Percentiles rank a stretch among this genome's conserved stretches.
These are phyloP conservation scores for Furcasterigmium furcatum DNA, from an alignment of 2,329 filamentous ascomycete species.

Conservation along the genomic window DNA sequence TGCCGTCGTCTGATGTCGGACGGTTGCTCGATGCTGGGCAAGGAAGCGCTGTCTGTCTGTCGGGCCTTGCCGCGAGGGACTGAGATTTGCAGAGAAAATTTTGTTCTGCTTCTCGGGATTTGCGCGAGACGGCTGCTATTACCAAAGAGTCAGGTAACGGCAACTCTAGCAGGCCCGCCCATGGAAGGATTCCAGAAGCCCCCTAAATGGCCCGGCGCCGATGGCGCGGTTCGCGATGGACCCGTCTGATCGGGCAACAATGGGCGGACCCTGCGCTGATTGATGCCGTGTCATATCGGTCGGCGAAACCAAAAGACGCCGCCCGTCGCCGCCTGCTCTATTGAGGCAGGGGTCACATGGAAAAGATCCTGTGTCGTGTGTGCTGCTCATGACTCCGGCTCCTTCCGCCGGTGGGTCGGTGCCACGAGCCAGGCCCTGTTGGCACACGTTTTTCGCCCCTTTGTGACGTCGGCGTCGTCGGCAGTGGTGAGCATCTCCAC, in stretches of 20 bases:
- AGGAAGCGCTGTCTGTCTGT: too few species aligned
- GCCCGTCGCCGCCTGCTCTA: conserved; percentile 6
- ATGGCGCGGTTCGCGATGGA: neutral
- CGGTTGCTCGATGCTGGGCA: too few species aligned
- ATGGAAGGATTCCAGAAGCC: conserved; percentile 11
- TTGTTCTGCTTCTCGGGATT: too few species aligned
- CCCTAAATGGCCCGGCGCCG: neutral
- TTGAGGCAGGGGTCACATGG: too few species aligned
- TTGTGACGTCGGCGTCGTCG: neutral
- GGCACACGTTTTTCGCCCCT: neutral
- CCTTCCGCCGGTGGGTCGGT: too few species aligned
- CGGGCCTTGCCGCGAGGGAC: too few species aligned
- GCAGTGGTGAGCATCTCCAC: neutral
- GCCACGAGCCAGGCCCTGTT: too few species aligned
- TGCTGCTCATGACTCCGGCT: too few species aligned
- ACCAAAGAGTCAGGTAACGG: conserved; percentile 14
- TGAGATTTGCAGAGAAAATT: too few species aligned
- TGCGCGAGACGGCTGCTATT: conserved; percentile 6
- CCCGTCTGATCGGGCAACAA: conserved; percentile 5
- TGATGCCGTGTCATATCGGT: conserved; percentile 12
- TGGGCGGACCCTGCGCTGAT: conserved; percentile 6
- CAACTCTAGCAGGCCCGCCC: conserved; percentile 5
- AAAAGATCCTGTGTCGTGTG: too few species aligned
- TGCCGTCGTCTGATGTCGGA: too few species aligned
- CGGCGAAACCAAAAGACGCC: conserved; percentile 11